Percentiles rank a stretch among this genome's conserved stretches.
These are phyloP conservation scores for Hawksworthiomyces lignivorus DNA, from an alignment of 2,329 filamentous ascomycete genomes.

Conservation along the genomic window DNA sequence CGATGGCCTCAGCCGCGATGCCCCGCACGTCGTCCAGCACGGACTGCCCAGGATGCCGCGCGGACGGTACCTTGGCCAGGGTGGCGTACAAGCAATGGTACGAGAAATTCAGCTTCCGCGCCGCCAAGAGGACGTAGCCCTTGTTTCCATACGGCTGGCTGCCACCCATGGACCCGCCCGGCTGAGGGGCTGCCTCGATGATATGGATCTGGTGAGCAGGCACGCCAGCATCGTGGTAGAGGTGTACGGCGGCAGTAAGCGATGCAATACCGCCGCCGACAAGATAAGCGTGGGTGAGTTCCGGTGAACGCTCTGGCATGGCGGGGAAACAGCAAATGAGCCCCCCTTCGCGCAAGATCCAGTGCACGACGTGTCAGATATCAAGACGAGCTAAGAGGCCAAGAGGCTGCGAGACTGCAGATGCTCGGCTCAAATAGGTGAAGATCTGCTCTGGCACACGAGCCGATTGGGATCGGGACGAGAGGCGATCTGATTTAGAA, in stretches of 20 bases:
- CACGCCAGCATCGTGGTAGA: slow-evolving; percentile 23
- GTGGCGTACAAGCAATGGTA: slow-evolving; percentile 23
- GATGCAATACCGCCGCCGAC: slow-evolving; percentile 25
- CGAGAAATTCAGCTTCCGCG: slow-evolving; percentile 23
- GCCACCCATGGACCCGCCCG: slow-evolving; percentile 19
- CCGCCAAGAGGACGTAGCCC: slow-evolving; percentile 21
- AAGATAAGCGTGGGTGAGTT: slow-evolving; percentile 20
- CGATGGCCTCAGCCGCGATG: no score
- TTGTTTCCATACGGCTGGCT: slow-evolving; percentile 3
- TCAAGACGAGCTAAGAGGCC: no score
- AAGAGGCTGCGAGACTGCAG: no score
- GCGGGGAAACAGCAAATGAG: no score
- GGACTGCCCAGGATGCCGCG: slow-evolving; percentile 14
- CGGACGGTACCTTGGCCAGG: slow-evolving; percentile 19
- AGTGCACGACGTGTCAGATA: no score
- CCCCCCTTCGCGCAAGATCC: no score
- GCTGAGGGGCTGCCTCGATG: slow-evolving; percentile 18
- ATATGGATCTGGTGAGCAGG: slow-evolving; percentile 22
- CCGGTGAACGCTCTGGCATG: slow-evolving; percentile 13
- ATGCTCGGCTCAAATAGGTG: no score
- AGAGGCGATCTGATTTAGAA: no score
- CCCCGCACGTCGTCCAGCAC: slow-evolving; percentile 21
- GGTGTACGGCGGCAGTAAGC: slow-evolving; percentile 21
- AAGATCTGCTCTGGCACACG: no score
- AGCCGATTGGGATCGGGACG: no score